Conservation (phyloP, 2,329 filamentous ascomycete genomes). For the Cryphonectria carpinicola region DNA sequence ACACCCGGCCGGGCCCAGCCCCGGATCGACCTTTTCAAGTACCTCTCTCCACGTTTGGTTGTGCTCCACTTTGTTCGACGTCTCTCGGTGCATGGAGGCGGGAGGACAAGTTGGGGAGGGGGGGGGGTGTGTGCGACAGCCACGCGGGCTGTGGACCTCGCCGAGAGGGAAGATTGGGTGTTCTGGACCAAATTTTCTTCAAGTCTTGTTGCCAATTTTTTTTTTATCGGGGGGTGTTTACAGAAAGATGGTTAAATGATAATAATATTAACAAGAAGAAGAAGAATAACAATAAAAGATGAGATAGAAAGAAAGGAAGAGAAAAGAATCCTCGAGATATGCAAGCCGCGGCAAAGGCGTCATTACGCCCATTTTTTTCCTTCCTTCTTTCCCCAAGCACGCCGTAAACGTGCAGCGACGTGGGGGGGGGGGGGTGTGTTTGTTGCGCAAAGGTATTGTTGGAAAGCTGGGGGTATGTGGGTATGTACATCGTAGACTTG, state of each 20-base stretch:
- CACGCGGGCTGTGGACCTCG: slow-evolving; percentile 1
- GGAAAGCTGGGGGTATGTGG: no score
- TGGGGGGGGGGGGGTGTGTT: no score
- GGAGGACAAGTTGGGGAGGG: not conserved
- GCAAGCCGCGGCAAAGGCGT: not conserved
- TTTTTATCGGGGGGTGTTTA: not conserved
- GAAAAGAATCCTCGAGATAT: not conserved
- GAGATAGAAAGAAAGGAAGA: not conserved
- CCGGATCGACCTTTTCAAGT: not conserved
- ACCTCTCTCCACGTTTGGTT: slow-evolving; percentile 3
- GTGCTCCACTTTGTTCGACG: slow-evolving; percentile 3
- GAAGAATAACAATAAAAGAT: not conserved
- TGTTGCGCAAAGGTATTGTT: not conserved
- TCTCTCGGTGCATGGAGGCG: not conserved
- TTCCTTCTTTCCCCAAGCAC: not conserved
- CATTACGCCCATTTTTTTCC: no score
- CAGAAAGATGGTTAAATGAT: no score
- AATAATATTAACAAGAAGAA: no score
- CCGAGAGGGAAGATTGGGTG: not conserved
- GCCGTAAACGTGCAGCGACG: no score
- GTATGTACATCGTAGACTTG: not conserved
- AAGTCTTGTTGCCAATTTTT: not conserved
- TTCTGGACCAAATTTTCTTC: not conserved
- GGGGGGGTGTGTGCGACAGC: no score
- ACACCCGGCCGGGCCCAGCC: slow-evolving; percentile 1